Evolutionary conservation across 305 asterid species (phyloP).

Genomic region (Striga hermonthica): DNA sequence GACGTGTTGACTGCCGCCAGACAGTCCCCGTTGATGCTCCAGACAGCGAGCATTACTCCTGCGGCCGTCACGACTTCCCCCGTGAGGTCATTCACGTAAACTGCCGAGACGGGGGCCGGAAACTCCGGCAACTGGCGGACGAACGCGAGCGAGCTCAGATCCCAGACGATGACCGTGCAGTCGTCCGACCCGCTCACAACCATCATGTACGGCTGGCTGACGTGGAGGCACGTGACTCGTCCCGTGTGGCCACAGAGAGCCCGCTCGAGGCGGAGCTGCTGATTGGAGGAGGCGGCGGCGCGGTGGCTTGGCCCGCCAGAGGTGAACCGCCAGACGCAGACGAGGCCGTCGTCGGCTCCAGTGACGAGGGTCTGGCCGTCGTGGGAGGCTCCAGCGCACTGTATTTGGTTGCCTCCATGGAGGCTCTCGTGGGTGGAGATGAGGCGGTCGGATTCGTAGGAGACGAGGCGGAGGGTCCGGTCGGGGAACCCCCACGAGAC

Average conservation of each 20-base stretch:
- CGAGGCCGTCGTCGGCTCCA: constrained; percentile 89
- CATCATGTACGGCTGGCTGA: constrained; percentile 98
- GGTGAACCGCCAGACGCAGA: constrained; percentile 74
- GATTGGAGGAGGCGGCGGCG: constrained; percentile 53
- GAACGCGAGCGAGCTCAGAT: constrained; percentile 85
- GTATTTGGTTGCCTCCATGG: constrained; percentile 95
- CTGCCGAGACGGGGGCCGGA: constrained; percentile 82
- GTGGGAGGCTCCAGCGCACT: constrained; percentile 82
- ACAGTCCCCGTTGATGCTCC: constrained; percentile 98
- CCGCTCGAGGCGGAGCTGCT: constrained; percentile 63
- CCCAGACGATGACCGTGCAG: constrained; percentile 88
- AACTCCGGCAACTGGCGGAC: constrained; percentile 90
- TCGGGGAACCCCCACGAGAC: constrained; percentile 99
- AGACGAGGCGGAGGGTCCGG: constrained; percentile 82
- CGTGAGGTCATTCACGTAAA: constrained; percentile 76
- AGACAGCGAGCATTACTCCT: constrained; percentile 86
- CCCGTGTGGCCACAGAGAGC: constrained; percentile 87
- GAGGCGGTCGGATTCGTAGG: constrained; percentile 89
- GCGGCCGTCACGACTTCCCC: constrained; percentile 97
- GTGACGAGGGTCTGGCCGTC: constrained; percentile 88
- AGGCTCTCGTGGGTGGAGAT: constrained; percentile 95
- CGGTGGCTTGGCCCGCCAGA: constrained; percentile 65
- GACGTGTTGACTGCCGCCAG: constrained; percentile 94
- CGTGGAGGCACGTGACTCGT: constrained; percentile 80
- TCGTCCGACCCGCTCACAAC: constrained; percentile 95